A percentile compares a stretch with the other conserved stretches of the same genome.
phyloP scores from a whole-genome alignment of 495 filamentous ascomycete genomes.

The Astrothelium macrocarpum region DNA sequence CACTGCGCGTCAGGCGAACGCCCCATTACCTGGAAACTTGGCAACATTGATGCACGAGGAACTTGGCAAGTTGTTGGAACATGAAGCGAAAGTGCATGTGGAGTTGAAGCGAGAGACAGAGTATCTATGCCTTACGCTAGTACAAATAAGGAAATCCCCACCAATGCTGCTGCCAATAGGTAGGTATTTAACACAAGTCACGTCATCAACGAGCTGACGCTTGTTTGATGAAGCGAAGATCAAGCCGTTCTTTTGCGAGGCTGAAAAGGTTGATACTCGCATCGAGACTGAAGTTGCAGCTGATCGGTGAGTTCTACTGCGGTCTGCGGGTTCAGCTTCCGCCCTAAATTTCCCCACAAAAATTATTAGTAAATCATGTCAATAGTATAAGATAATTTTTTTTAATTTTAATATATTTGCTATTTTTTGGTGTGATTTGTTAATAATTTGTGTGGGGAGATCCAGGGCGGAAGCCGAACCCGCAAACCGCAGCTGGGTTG shows the following conservation, averaged over 20 bases:
- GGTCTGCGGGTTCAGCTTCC: too few relatives aligned
- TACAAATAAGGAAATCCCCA: slow-evolving; percentile 5
- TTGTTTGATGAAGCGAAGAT: neutral
- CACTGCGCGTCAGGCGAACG: slow-evolving; percentile 1
- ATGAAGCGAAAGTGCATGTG: neutral
- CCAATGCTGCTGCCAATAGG: slow-evolving; percentile 1
- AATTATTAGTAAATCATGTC: too few relatives aligned
- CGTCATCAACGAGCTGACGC: neutral
- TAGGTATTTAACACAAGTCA: neutral
- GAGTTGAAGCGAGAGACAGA: slow-evolving; percentile 1
- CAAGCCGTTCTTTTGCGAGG: neutral
- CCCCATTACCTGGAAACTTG: neutral
- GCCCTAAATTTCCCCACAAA: too few relatives aligned
- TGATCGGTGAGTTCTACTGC: neutral
- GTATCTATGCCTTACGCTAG: neutral
- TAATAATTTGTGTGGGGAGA: too few relatives aligned
- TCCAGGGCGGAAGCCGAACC: too few relatives aligned
- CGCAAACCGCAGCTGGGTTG: neutral
- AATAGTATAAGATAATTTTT: too few relatives aligned
- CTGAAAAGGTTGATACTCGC: neutral
- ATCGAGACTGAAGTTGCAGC: neutral
- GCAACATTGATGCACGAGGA: neutral
- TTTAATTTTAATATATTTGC: too few relatives aligned
- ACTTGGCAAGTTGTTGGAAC: slow-evolving; percentile 2
- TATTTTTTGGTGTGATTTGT: too few relatives aligned